Percentiles rank a stretch among this genome's conserved stretches.
Evolutionary conservation across 768 basidiomycete genomes (phyloP).

Genomic region (Tulasnella sp.): DNA sequence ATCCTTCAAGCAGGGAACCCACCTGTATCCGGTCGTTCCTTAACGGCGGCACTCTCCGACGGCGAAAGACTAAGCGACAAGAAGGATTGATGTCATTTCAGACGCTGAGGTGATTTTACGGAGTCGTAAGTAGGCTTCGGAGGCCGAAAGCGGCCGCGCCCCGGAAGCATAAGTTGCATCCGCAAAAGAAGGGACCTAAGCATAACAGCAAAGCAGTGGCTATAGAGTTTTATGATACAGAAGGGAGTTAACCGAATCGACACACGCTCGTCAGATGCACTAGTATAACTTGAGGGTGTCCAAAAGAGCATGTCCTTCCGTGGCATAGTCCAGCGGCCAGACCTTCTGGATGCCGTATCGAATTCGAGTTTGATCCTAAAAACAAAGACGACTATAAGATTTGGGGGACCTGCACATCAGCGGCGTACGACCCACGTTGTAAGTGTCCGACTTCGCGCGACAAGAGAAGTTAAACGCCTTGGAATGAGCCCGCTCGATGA

Average conservation of each 20-base stretch:
- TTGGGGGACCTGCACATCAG: not conserved
- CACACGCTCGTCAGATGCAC: not conserved
- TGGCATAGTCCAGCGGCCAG: conserved; percentile 50
- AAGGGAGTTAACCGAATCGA: not conserved
- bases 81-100: not conserved
- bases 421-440: conserved; percentile 43
- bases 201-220: not conserved
- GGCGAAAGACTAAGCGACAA: not conserved
- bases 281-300: conserved; percentile 40
- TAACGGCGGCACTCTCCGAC: not conserved
- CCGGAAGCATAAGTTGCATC: not conserved
- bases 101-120: not conserved
- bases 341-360: conserved; percentile 73
- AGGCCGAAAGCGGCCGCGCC: not conserved
- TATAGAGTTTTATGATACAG: not conserved
- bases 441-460: conserved; percentile 79
- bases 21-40: not conserved
- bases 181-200: not conserved
- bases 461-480: conserved; percentile 72
- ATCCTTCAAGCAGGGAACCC: not conserved
- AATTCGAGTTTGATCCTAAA: conserved; percentile 67
- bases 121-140: too few relatives aligned
- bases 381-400: not conserved
- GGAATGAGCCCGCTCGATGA: conserved; percentile 55
- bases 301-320: conserved; percentile 46